Conservation (phyloP, 2,329 filamentous ascomycete species). For the Coniosporium tulheliwenetii region DNA sequence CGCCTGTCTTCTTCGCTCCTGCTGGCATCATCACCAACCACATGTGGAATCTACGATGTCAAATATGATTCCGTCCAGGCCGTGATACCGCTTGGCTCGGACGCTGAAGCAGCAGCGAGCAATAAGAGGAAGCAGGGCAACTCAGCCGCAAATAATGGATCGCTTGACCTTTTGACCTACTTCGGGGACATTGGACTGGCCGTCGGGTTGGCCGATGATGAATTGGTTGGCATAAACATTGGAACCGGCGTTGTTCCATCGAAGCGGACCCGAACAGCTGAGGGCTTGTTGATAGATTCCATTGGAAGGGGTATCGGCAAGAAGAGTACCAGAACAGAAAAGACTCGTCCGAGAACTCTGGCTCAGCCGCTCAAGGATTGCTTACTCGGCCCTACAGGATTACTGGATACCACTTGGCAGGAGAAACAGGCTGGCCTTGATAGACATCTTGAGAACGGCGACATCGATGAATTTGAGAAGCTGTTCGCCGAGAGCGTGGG, state of each 20-base stretch:
- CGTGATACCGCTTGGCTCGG: slow-evolving; percentile 17
- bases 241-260: slow-evolving; percentile 12
- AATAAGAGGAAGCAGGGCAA: slow-evolving; percentile 16
- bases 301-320: slow-evolving; percentile 45
- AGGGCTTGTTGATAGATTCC: slow-evolving; percentile 54
- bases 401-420: too few relatives aligned
- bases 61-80: slow-evolving; percentile 42
- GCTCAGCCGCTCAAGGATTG: too few relatives aligned
- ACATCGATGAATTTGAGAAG: slow-evolving; percentile 25
- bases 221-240: slow-evolving; percentile 50
- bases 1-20: slow-evolving; percentile 52
- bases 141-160: background rate
- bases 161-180: slow-evolving; percentile 24
- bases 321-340: background rate
- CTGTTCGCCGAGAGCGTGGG: slow-evolving; percentile 13
- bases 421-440: too few relatives aligned
- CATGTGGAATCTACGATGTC: slow-evolving; percentile 51
- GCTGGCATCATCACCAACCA: slow-evolving; percentile 41
- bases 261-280: slow-evolving; percentile 20
- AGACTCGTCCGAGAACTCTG: too few relatives aligned
- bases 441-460: too few relatives aligned
- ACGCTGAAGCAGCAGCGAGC: slow-evolving; percentile 11
- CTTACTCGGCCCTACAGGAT: too few relatives aligned
- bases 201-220: slow-evolving; percentile 46
- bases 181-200: slow-evolving; percentile 51